Evolutionary conservation across 2,329 filamentous ascomycete species (phyloP), one percentile per base, ranked within the genome.

Genomic region (Trichoderma lentiforme): DNA sequence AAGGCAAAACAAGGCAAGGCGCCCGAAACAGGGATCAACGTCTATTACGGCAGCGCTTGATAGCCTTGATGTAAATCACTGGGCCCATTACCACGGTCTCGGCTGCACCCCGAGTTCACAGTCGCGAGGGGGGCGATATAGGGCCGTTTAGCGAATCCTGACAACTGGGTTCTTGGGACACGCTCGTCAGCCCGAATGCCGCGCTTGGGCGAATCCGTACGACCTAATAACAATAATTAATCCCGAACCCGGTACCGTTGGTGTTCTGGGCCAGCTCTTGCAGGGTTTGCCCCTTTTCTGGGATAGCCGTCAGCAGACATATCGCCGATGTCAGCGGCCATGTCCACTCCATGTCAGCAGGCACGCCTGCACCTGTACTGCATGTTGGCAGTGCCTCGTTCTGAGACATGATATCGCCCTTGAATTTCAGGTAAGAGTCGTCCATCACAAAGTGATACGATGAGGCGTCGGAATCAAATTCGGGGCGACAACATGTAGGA

Each of bases 81-180:
- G n/a, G 66, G 3, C 15, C 34, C 57, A 36, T 51, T 61, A 9
- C 66, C 66, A 53, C 47, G 39, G 43, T 61, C 56, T 62, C 57
- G 66, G 66, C 39, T 36, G 57, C 39, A 21, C 57, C 51, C n/a
- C 56, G 26, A 34, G 36, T 47, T 51, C 34, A 56, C 34, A 70
- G 28, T 28, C 3, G 28, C 39, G 26, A 47, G 36, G 56, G 34
- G 21, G 18, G 30, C 43, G 15, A 51, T 56, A 58, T 47, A 61
- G 56, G 66, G 28, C 56, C 56, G 56, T 51, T 68, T 61, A 69
- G 56, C 36, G 36, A 69, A 69, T 34, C 53, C 66, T 61, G n/a
- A 34, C 28, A 36, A 24, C 63, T 36, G 30, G 63, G 43, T 56
- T 56, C 39, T 28, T 51, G 61, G 61, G 26, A 64, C 26, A 47